phyloP scores from a whole-genome alignment of 2,329 filamentous ascomycete genomes.

The Botrytis byssoidea region DNA sequence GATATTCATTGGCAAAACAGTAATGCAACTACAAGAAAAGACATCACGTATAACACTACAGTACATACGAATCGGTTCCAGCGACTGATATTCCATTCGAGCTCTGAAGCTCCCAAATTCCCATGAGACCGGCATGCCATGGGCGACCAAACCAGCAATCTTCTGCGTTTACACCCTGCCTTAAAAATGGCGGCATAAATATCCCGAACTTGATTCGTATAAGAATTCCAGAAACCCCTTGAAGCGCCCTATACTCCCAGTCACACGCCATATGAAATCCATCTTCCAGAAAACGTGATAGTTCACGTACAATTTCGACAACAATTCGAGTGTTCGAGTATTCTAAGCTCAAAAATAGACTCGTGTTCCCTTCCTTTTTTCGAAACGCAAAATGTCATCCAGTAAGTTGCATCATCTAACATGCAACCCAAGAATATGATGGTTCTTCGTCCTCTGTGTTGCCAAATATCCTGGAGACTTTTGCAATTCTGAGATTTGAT shows the following conservation, averaged over 20 bases:
- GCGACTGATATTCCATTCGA: not conserved
- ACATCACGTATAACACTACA: not conserved
- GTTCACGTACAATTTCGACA: not conserved
- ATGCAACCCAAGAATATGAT: not conserved
- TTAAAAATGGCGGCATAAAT: not conserved
- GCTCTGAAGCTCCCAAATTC: not conserved
- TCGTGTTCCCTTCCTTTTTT: not conserved
- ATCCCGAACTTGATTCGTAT: not conserved
- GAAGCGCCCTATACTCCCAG: not conserved
- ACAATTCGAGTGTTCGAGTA: not conserved
- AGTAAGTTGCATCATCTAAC: not conserved
- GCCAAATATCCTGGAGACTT: not conserved
- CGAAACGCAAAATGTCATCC: not conserved
- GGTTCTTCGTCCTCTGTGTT: not conserved
- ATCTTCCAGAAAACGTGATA: no score
- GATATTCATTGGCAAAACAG: not conserved
- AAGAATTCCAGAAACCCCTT: not conserved
- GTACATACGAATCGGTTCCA: not conserved
- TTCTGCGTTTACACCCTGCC: no score
- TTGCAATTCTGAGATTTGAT: not conserved
- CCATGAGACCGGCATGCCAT: not conserved
- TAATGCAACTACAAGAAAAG: not conserved
- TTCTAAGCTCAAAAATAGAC: not conserved
- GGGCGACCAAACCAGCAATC: not conserved
- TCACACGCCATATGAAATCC: not conserved